A percentile compares a stretch with the other conserved stretches of the same genome.
phyloP scores from a whole-genome alignment of 176 grass and related monocot genomes.

The Oropetium thomaeum region DNA sequence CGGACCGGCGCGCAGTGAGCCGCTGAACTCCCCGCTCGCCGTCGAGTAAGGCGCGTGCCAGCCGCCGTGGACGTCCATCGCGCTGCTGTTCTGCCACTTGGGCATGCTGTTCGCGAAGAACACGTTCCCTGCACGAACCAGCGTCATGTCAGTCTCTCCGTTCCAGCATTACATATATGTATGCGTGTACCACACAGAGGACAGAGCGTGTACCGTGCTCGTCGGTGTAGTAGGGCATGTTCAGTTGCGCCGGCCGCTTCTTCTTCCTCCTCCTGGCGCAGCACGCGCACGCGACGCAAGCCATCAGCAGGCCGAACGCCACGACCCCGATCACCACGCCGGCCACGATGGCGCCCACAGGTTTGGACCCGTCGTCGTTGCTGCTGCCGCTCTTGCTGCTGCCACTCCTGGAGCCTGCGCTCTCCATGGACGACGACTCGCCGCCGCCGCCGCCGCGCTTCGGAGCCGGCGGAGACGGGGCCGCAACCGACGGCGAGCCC shows the following conservation, averaged over 20 bases:
- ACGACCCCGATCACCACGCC: constrained; percentile 44
- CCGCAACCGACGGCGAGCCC: background rate
- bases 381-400: constrained; percentile 16
- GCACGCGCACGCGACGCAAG: constrained; percentile 44
- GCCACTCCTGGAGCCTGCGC: background rate
- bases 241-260: constrained; percentile 25
- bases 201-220: constrained; percentile 39
- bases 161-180: no score
- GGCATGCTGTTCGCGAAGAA: constrained; percentile 52
- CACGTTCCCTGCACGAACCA: constrained; percentile 41
- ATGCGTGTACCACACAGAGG: no score
- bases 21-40: constrained; percentile 64
- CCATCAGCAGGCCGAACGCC: constrained; percentile 39
- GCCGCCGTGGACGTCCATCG: constrained; percentile 31
- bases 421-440: constrained; percentile 8
- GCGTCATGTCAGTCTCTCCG: background rate
- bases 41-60: constrained; percentile 27
- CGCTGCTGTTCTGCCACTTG: constrained; percentile 35
- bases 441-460: constrained; percentile 4
- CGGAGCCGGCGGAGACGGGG: background rate
- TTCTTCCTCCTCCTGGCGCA: constrained; percentile 46
- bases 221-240: constrained; percentile 51
- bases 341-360: background rate
- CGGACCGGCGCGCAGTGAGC: constrained; percentile 32
- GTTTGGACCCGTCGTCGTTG: background rate